These are phyloP conservation scores for Wickerhamomyces rabaulensis DNA, from an alignment of 805 yeast genomes.

Conservation along the genomic window DNA sequence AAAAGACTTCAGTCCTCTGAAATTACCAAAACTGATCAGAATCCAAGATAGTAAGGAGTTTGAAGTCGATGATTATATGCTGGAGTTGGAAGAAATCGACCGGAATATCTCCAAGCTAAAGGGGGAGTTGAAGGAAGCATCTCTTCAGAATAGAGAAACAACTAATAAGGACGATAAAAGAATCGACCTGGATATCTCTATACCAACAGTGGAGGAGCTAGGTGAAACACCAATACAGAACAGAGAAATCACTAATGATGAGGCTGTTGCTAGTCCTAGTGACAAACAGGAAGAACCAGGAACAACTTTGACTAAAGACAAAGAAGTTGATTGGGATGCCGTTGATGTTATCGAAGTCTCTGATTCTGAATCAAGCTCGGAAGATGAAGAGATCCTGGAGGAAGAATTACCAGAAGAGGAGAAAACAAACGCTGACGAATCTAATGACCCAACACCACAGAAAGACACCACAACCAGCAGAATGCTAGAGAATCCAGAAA, in stretches of 20 bases:
- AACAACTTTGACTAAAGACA: neutral
- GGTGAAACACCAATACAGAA: neutral
- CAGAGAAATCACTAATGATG: neutral
- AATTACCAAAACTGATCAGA: constrained; percentile 11
- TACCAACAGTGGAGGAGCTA: neutral
- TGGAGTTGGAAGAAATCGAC: neutral
- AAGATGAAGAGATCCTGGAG: neutral
- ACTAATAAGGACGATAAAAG: too few relatives aligned
- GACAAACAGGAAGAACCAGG: neutral
- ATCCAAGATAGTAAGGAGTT: constrained; percentile 8
- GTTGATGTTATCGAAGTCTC: neutral
- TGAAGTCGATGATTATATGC: neutral
- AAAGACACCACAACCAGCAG: too few relatives aligned
- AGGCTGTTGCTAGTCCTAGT: too few relatives aligned
- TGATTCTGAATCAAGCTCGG: neutral
- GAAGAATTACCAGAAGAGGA: too few relatives aligned
- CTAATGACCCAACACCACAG: neutral
- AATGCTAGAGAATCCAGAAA: constrained; percentile 25
- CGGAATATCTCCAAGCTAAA: neutral
- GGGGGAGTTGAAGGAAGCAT: neutral
- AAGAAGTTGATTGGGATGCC: constrained; percentile 2
- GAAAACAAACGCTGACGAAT: too few relatives aligned
- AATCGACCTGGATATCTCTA: neutral
- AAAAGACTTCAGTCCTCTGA: neutral
- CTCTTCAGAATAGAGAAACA: neutral